These are phyloP conservation scores for Penicilliopsis zonata DNA, from an alignment of 495 filamentous ascomycete species.

Conservation along the genomic window DNA sequence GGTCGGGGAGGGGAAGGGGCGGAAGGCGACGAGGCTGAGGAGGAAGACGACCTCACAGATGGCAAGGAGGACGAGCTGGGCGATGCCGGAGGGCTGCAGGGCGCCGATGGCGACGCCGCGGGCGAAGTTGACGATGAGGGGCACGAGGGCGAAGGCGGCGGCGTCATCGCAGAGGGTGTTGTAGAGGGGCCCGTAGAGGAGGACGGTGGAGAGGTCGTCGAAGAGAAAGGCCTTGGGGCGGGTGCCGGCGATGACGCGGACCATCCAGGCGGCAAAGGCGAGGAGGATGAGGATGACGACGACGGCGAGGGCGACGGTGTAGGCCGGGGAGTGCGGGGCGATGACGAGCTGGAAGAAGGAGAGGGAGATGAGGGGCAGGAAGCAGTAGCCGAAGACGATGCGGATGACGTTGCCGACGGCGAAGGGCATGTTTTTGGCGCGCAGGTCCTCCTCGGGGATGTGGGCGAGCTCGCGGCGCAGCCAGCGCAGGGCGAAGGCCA, in stretches of 20 bases:
- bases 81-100: conserved; percentile 83
- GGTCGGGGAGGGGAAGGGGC: conserved; percentile 79
- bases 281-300: conserved; percentile 60
- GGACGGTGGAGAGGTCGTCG: conserved; percentile 80
- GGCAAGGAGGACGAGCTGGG: conserved; percentile 80
- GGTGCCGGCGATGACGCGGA: conserved; percentile 65
- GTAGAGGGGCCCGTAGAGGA: conserved; percentile 91
- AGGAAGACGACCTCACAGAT: conserved; percentile 89
- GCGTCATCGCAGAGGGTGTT: conserved; percentile 92
- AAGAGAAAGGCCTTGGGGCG: conserved; percentile 78
- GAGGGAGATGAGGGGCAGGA: conserved; percentile 73
- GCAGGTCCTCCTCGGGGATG: conserved; percentile 74
- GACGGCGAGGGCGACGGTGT: conserved; percentile 59
- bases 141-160: conserved; percentile 75
- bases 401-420: conserved; percentile 77
- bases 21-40: conserved; percentile 78
- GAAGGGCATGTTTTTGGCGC: conserved; percentile 88
- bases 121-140: conserved; percentile 68
- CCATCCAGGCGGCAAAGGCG: conserved; percentile 63
- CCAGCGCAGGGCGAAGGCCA: conserved; percentile 67
- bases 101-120: conserved; percentile 88
- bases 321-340: conserved; percentile 49
- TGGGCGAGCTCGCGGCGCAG: conserved; percentile 53
- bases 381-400: conserved; percentile 82
- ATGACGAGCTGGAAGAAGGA: conserved; percentile 89